Conservation (phyloP, 2,329 filamentous ascomycete species). For the Fusarium circinatum region DNA sequence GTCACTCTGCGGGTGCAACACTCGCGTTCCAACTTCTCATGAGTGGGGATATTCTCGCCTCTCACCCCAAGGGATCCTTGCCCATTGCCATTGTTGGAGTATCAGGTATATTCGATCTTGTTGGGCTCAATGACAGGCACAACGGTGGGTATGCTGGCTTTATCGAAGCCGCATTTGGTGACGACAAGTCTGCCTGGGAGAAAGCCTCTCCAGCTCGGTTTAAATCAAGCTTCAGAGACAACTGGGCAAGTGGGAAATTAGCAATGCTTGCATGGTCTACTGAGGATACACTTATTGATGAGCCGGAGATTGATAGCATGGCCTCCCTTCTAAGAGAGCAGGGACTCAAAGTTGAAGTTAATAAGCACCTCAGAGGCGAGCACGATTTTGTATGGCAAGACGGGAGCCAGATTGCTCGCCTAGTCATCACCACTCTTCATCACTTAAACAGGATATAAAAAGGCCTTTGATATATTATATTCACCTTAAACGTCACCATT, state of each 20-base stretch:
- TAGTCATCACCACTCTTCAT: constrained; percentile 51
- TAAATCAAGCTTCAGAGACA: constrained; percentile 53
- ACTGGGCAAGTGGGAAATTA: constrained; percentile 50
- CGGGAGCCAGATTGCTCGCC: constrained; percentile 64
- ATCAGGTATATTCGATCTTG: constrained; percentile 74
- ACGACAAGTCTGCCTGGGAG: constrained; percentile 61
- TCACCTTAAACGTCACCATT: constrained; percentile 30
- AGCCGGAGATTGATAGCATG: constrained; percentile 69
- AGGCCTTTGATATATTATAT: not conserved
- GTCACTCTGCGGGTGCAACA: constrained; percentile 72
- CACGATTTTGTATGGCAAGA: constrained; percentile 74
- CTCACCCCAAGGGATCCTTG: constrained; percentile 45
- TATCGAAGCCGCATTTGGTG: constrained; percentile 69
- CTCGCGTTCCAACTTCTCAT: constrained; percentile 70
- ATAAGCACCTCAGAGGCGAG: constrained; percentile 61
- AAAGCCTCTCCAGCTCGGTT: constrained; percentile 64
- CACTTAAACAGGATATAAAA: constrained; percentile 21
- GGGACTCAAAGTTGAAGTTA: constrained; percentile 47
- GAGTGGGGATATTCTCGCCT: constrained; percentile 49
- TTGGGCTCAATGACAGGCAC: constrained; percentile 60
- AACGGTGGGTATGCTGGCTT: constrained; percentile 65
- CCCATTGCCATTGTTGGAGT: constrained; percentile 68
- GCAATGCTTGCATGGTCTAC: constrained; percentile 57
- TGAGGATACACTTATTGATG: constrained; percentile 62
- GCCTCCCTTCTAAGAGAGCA: constrained; percentile 55